Evolutionary conservation across 495 filamentous ascomycete genomes (phyloP).

Genomic region (Aspergillus olivimuriae): DNA sequence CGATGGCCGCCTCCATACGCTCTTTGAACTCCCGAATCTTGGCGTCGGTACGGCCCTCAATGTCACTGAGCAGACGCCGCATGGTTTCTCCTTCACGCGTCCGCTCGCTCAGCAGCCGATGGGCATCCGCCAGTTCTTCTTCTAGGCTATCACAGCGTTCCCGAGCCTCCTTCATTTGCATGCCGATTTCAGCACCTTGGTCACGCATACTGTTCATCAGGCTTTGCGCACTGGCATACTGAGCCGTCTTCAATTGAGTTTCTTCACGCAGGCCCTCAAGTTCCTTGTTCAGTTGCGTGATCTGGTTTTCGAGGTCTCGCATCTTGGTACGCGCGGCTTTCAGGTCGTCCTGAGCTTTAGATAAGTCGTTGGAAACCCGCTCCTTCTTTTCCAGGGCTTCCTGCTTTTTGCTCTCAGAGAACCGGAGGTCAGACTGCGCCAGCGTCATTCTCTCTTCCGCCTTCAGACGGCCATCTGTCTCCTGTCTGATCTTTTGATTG

Average conservation of each 20-base stretch:
- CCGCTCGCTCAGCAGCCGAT: conserved; percentile 80
- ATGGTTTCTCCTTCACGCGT: conserved; percentile 96
- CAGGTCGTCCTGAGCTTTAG: conserved; percentile 63
- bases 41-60: conserved; percentile 71
- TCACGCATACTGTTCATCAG: conserved; percentile 88
- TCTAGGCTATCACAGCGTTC: conserved; percentile 81
- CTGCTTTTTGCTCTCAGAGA: conserved; percentile 68
- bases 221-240: conserved; percentile 77
- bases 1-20: conserved; percentile 77
- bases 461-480: conserved; percentile 62
- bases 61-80: conserved; percentile 80
- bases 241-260: conserved; percentile 73
- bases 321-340: conserved; percentile 55
- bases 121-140: conserved; percentile 85
- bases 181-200: conserved; percentile 79
- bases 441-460: conserved; percentile 70
- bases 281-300: conserved; percentile 57
- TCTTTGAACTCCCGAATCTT: conserved; percentile 85
- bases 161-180: conserved; percentile 87
- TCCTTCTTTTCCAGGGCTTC: conserved; percentile 68
- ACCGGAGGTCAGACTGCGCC: conserved; percentile 66
- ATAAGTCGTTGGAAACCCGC: conserved; percentile 57
- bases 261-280: conserved; percentile 68
- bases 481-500: conserved; percentile 67
- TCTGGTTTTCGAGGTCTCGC: conserved; percentile 65